Evolutionary conservation across 106 monocot species (phyloP).

Genomic region (Platanthera zijinensis): DNA sequence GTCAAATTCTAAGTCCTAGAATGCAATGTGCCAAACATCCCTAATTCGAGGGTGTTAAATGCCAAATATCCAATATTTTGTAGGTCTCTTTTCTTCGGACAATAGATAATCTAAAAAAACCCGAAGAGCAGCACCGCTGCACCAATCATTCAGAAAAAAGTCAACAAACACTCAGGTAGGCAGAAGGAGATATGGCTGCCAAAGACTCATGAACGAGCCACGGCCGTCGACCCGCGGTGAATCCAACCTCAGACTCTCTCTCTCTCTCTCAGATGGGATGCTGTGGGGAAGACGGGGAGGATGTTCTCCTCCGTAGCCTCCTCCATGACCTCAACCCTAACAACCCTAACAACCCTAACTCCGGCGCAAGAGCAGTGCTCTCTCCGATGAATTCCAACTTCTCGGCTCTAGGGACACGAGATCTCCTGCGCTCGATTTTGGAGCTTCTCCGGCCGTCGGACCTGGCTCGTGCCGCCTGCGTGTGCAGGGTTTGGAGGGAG

Average conservation of each 20-base stretch:
- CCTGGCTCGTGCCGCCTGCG: constrained; percentile 78
- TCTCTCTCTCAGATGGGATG: background rate
- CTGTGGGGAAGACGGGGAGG: constrained; percentile 2
- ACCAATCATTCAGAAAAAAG: too few relatives aligned
- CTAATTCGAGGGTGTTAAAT: too few relatives aligned
- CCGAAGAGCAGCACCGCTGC: too few relatives aligned
- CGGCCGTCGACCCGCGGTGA: too few relatives aligned
- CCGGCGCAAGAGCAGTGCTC: constrained; percentile 5
- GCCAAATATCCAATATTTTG: too few relatives aligned
- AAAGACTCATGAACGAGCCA: too few relatives aligned
- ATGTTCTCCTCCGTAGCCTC: constrained; percentile 4
- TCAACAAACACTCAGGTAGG: too few relatives aligned
- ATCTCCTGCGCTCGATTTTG: constrained; percentile 61
- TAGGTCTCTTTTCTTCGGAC: too few relatives aligned
- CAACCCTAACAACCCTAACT: background rate
- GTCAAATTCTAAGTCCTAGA: too few relatives aligned
- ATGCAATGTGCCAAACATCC: too few relatives aligned
- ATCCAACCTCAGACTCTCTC: background rate
- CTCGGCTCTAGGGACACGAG: constrained; percentile 30
- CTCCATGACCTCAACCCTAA: background rate
- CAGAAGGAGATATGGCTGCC: too few relatives aligned
- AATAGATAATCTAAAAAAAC: too few relatives aligned
- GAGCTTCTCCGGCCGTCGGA: constrained; percentile 49
- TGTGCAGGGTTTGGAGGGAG: constrained; percentile 58
- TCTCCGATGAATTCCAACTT: constrained; percentile 42